Percentiles rank a stretch among this genome's conserved stretches.
phyloP scores from a whole-genome alignment of 2,329 filamentous ascomycete species.

The Botrytis paeoniae region DNA sequence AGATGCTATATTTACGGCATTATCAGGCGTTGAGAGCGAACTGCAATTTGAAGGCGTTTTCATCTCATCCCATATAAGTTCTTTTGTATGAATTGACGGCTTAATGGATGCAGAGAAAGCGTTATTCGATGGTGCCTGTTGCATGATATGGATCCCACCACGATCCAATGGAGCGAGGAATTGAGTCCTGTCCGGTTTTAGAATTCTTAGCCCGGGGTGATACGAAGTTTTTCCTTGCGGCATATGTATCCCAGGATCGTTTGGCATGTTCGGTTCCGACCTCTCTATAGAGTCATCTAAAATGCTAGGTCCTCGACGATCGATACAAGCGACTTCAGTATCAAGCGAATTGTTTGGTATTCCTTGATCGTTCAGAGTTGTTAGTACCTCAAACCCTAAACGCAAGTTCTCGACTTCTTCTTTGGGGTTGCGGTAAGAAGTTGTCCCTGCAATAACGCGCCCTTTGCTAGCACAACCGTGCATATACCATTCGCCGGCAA shows the following conservation, averaged over 20 bases:
- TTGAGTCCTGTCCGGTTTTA: not conserved
- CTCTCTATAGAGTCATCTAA: not conserved
- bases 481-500: conserved; percentile 13
- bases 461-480: not conserved
- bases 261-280: not conserved
- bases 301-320: conserved; percentile 7
- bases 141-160: not conserved
- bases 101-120: not conserved
- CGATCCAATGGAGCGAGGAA: not conserved
- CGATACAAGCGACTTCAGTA: not conserved
- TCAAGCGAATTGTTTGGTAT: not conserved
- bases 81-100: not conserved
- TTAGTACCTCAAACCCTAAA: not conserved
- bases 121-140: not conserved
- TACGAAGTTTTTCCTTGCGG: not conserved
- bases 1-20: not conserved
- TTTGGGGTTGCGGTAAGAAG: not conserved
- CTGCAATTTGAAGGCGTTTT: not conserved
- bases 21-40: not conserved
- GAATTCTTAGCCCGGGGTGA: not conserved
- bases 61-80: not conserved
- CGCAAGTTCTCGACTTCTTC: not conserved
- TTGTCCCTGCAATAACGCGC: conserved; percentile 1
- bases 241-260: not conserved
- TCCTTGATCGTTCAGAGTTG: conserved; percentile 11